Evolutionary conservation across 768 basidiomycete genomes (phyloP).

Genomic region (Mycena galopus): DNA sequence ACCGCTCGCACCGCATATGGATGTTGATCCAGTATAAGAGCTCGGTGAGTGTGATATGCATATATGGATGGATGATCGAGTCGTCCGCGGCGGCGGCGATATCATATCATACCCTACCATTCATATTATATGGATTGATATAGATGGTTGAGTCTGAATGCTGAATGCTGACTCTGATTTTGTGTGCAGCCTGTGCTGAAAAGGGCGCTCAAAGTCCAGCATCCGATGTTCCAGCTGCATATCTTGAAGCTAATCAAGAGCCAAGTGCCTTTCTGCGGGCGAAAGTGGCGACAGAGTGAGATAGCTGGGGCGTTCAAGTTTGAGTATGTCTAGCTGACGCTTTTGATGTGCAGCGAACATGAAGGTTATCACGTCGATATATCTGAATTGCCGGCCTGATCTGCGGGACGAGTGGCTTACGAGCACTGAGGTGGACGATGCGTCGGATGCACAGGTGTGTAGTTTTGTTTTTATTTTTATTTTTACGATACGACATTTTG

Average conservation of each 20-base stretch:
- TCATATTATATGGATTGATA: no score
- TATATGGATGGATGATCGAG: no score
- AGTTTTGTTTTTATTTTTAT: constrained; percentile 13
- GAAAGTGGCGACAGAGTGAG: constrained; percentile 99
- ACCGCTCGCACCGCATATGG: constrained; percentile 93
- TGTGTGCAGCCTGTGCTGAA: constrained; percentile 88
- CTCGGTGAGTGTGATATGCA: constrained; percentile 83
- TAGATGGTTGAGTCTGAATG: not conserved
- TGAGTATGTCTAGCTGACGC: constrained; percentile 10
- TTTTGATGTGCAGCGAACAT: constrained; percentile 82
- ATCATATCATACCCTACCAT: no score
- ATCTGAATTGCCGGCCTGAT: constrained; percentile 96
- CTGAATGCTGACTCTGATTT: not conserved
- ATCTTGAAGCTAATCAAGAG: constrained; percentile 98
- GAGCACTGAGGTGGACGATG: constrained; percentile 91
- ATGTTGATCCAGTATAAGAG: constrained; percentile 99
- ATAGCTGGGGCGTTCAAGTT: constrained; percentile 53
- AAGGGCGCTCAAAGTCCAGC: constrained; percentile 92
- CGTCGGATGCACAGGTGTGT: constrained; percentile 88
- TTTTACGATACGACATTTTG: constrained; percentile 30
- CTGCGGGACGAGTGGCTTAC: constrained; percentile 98
- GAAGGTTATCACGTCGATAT: constrained; percentile 99
- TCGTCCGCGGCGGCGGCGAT: not conserved
- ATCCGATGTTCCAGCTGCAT: constrained; percentile 94
- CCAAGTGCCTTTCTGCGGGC: constrained; percentile 97